phyloP scores from a whole-genome alignment of 345 rosid species.

The Cochlearia excelsa region DNA sequence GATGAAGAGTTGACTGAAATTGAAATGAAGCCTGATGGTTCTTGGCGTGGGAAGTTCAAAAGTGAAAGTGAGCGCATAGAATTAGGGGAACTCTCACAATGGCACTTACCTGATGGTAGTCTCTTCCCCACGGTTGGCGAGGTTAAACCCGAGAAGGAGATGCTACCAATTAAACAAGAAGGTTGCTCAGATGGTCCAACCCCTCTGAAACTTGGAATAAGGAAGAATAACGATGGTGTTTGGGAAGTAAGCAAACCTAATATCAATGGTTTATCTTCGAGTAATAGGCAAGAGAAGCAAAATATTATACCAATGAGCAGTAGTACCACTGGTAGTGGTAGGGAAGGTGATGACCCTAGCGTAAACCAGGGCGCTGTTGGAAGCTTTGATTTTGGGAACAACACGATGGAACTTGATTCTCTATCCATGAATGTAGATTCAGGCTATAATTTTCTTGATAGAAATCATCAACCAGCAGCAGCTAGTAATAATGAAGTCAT shows the following conservation, averaged over 20 bases:
- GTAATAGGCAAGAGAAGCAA: constrained; percentile 49
- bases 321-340: constrained; percentile 84
- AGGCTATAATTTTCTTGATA: constrained; percentile 40
- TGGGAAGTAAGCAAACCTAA: constrained; percentile 89
- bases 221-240: constrained; percentile 67
- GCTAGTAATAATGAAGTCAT: constrained; percentile 64
- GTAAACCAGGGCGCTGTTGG: constrained; percentile 83
- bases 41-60: constrained; percentile 89
- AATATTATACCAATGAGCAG: constrained; percentile 85
- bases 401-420: constrained; percentile 71
- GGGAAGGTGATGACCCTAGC: constrained; percentile 88
- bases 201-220: constrained; percentile 81
- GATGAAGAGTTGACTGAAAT: constrained; percentile 79
- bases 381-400: constrained; percentile 55
- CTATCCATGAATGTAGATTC: constrained; percentile 54
- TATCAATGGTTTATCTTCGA: constrained; percentile 51
- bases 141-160: constrained; percentile 47
- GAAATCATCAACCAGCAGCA: constrained; percentile 40
- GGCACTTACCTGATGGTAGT: constrained; percentile 80
- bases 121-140: constrained; percentile 40
- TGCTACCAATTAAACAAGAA: constrained; percentile 55
- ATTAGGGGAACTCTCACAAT: constrained; percentile 65
- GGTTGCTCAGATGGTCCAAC: constrained; percentile 61
- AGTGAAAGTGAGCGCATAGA: constrained; percentile 69
- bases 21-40: constrained; percentile 91